Percentiles rank a stretch among this genome's conserved stretches.
phyloP scores from a whole-genome alignment of 176 grass and related monocot species.

The Guadua angustifolia region DNA sequence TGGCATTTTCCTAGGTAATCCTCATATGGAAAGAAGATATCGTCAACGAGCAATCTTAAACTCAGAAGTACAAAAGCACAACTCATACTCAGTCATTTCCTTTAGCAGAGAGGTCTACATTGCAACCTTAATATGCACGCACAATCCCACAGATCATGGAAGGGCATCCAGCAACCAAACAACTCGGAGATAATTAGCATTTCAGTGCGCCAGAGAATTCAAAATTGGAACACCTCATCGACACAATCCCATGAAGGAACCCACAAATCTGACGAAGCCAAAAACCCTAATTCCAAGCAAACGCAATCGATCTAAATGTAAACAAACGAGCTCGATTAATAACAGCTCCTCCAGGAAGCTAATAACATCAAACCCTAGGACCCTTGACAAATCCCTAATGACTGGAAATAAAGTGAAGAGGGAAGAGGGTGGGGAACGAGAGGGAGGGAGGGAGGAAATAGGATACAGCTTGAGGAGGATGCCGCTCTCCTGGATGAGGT shows the following conservation, averaged over 20 bases:
- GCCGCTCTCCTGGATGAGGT: conserved; percentile 94
- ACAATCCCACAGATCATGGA: not conserved
- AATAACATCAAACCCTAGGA: conserved; percentile 23
- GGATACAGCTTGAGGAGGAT: conserved; percentile 91
- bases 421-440: not conserved
- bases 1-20: not conserved
- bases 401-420: not conserved
- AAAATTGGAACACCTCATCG: not conserved
- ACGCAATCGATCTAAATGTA: not conserved
- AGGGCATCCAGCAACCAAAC: not conserved
- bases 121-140: not conserved
- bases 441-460: not conserved
- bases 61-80: not conserved
- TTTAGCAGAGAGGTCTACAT: not conserved
- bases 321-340: not conserved
- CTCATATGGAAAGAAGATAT: not conserved
- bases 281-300: not conserved
- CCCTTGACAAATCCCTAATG: not conserved
- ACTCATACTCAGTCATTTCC: no score
- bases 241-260: not conserved
- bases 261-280: not conserved
- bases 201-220: not conserved
- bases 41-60: not conserved
- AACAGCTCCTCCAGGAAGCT: not conserved
- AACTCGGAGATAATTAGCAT: not conserved